Evolutionary conservation across 805 yeast species (phyloP).

Genomic region (Starmerella tilneyi): DNA sequence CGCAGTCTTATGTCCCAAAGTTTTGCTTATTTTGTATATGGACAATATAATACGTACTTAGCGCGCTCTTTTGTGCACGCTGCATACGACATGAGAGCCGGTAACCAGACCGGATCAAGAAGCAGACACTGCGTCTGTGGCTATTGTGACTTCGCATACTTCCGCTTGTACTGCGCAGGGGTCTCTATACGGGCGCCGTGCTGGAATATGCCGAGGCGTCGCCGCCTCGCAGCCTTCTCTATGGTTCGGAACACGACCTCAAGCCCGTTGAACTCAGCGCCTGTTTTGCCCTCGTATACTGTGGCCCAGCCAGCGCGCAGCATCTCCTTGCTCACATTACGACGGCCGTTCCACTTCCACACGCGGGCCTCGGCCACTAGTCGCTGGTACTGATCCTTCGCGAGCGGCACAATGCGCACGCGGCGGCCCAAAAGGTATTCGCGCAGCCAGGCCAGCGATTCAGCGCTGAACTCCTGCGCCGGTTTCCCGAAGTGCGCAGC

Average conservation of each 20-base stretch:
- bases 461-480: slow-evolving; percentile 78
- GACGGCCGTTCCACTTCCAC: slow-evolving; percentile 54
- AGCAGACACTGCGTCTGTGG: too few species aligned
- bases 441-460: slow-evolving; percentile 71
- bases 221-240: slow-evolving; percentile 50
- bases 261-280: slow-evolving; percentile 78
- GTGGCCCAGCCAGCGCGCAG: slow-evolving; percentile 70
- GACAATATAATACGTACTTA: too few species aligned
- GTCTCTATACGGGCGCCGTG: slow-evolving; percentile 43
- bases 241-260: slow-evolving; percentile 49
- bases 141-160: slow-evolving; percentile 13
- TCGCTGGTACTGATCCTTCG: slow-evolving; percentile 80
- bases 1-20: too few species aligned
- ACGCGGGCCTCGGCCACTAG: slow-evolving; percentile 68
- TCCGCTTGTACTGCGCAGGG: slow-evolving; percentile 66
- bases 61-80: too few species aligned
- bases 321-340: slow-evolving; percentile 84
- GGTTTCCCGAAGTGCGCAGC: slow-evolving; percentile 89
- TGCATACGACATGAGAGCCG: too few species aligned
- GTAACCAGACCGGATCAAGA: too few species aligned
- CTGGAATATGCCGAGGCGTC: slow-evolving; percentile 59
- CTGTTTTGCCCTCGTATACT: slow-evolving; percentile 71
- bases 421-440: slow-evolving; percentile 52
- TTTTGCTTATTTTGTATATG: too few species aligned
- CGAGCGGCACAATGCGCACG: slow-evolving; percentile 66